Evolutionary conservation across 176 grass and related monocot species (phyloP).

Genomic region (Oryza australiensis): DNA sequence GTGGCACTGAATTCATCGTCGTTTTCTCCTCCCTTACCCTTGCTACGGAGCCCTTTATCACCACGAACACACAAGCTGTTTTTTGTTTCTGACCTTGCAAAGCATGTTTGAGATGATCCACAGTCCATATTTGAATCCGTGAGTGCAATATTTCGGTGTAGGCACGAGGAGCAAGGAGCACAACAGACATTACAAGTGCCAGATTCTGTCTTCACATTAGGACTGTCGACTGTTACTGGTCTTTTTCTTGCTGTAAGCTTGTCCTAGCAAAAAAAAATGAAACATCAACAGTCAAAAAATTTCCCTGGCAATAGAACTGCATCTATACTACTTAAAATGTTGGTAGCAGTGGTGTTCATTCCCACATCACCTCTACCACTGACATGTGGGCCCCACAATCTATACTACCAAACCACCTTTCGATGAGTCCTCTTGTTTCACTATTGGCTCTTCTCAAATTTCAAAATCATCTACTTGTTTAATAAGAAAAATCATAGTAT

Average conservation of each 20-base stretch:
- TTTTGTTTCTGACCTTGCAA: slow-evolving; percentile 52
- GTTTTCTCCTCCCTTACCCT: slow-evolving; percentile 42
- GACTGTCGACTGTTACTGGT: slow-evolving; percentile 3
- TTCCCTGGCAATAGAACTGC: not conserved
- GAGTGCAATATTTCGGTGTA: slow-evolving; percentile 47
- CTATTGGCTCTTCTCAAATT: too few species aligned
- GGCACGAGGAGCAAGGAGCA: slow-evolving; percentile 77
- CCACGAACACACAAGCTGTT: slow-evolving; percentile 34
- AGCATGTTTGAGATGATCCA: slow-evolving; percentile 58
- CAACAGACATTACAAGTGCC: slow-evolving; percentile 76
- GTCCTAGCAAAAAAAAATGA: slow-evolving; percentile 39
- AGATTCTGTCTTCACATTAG: slow-evolving; percentile 51
- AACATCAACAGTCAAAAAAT: slow-evolving; percentile 19
- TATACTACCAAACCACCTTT: too few species aligned
- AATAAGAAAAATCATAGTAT: too few species aligned
- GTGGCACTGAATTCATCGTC: slow-evolving; percentile 63
- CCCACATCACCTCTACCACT: too few species aligned
- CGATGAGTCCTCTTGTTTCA: too few species aligned
- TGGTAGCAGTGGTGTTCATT: too few species aligned
- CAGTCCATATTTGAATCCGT: slow-evolving; percentile 54
- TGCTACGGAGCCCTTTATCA: slow-evolving; percentile 33
- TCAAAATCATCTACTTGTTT: too few species aligned
- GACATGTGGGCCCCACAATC: too few species aligned
- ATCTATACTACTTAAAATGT: too few species aligned
- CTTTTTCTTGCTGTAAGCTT: slow-evolving; percentile 46